Percentiles rank a stretch among this genome's conserved stretches.
Evolutionary conservation across 2,329 filamentous ascomycete genomes (phyloP).

Genomic region (Verticillium longisporum): DNA sequence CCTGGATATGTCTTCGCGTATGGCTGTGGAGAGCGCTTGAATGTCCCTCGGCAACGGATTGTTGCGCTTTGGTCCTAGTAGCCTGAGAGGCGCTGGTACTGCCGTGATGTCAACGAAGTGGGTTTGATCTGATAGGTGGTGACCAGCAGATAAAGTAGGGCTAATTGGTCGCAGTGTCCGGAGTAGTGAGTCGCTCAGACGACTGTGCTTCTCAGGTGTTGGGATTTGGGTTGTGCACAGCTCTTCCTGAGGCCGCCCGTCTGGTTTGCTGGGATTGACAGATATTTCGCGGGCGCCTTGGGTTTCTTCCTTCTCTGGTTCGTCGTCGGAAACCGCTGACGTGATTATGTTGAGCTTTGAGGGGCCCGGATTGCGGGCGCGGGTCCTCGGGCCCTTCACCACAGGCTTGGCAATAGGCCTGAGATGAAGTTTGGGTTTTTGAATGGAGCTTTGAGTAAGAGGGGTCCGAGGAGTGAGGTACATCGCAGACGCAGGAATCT

Average conservation of each 20-base stretch:
- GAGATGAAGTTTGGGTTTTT: neutral
- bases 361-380: neutral
- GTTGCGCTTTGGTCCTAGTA: neutral
- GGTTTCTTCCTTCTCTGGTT: neutral
- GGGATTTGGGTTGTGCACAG: neutral
- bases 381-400: neutral
- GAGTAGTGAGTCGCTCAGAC: neutral
- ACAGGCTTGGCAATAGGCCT: neutral
- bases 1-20: neutral
- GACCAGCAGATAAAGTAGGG: neutral
- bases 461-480: neutral
- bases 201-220: neutral
- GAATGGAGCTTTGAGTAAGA: neutral
- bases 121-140: neutral
- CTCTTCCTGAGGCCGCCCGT: neutral
- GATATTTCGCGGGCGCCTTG: neutral
- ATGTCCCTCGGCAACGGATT: neutral
- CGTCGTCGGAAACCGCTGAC: neutral
- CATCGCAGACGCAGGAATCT: constrained; percentile 14
- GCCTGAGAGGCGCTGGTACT: neutral
- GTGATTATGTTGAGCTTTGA: neutral
- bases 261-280: neutral
- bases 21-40: neutral
- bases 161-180: neutral
- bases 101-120: neutral